A percentile compares a stretch with the other conserved stretches of the same genome.
These are phyloP conservation scores for Thelephora ganbajun DNA, from an alignment of 768 basidiomycete genomes.

Conservation along the genomic window DNA sequence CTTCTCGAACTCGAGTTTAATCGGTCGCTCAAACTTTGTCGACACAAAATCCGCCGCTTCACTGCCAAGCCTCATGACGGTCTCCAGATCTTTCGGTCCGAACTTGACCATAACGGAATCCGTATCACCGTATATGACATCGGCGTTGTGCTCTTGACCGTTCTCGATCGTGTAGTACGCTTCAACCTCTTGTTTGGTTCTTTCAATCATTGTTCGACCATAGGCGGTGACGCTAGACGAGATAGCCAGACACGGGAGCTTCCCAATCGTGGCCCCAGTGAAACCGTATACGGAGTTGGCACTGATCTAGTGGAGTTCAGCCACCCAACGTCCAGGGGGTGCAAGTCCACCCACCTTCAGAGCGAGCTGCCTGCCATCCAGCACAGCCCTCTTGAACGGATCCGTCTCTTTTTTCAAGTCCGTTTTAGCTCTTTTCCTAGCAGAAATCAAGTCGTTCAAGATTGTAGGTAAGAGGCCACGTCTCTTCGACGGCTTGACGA, in stretches of 20 bases:
- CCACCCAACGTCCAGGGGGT: neutral
- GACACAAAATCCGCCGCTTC: slow-evolving; percentile 92
- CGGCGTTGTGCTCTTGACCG: slow-evolving; percentile 75
- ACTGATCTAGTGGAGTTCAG: slow-evolving; percentile 51
- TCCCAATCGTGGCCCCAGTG: slow-evolving; percentile 94
- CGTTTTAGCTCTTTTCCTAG: slow-evolving; percentile 88
- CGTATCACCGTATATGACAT: slow-evolving; percentile 97
- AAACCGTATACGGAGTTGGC: slow-evolving; percentile 99
- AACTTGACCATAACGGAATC: slow-evolving; percentile 99
- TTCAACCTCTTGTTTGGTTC: slow-evolving; percentile 92
- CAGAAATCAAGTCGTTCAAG: slow-evolving; percentile 84
- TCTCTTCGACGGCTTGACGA: slow-evolving; percentile 55
- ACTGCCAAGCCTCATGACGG: slow-evolving; percentile 83
- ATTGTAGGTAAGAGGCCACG: slow-evolving; percentile 89
- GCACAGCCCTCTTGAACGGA: slow-evolving; percentile 90
- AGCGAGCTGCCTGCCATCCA: slow-evolving; percentile 95
- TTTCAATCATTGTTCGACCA: slow-evolving; percentile 99
- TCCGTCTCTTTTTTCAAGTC: slow-evolving; percentile 96
- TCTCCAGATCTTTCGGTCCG: slow-evolving; percentile 73
- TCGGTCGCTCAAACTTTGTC: slow-evolving; percentile 82
- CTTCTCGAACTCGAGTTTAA: slow-evolving; percentile 99
- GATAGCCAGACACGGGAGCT: slow-evolving; percentile 89
- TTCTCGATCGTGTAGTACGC: slow-evolving; percentile 75
- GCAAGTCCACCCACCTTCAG: slow-evolving; percentile 50
- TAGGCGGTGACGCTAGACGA: slow-evolving; percentile 94